Evolutionary conservation across 495 filamentous ascomycete genomes (phyloP).

Genomic region (Elaphomyces granulatus): DNA sequence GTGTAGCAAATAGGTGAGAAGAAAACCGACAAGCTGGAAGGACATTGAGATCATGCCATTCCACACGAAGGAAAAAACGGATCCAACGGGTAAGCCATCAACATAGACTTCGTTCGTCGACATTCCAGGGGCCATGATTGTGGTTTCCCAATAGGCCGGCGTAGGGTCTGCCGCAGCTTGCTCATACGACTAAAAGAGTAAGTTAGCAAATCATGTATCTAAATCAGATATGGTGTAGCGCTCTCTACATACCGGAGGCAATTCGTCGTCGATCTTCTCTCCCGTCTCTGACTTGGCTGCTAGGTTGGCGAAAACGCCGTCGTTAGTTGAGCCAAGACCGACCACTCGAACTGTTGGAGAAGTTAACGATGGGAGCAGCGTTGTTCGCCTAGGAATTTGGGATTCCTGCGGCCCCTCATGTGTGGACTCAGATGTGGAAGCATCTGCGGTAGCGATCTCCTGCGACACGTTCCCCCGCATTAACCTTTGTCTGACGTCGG

Average conservation of each 20-base stretch:
- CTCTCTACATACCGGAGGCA: conserved; percentile 87
- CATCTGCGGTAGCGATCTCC: conserved; percentile 7
- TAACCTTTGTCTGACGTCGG: conserved; percentile 72
- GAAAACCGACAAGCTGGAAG: conserved; percentile 94
- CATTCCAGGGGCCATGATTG: conserved; percentile 81
- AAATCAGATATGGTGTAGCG: neutral
- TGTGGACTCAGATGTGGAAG: conserved; percentile 28
- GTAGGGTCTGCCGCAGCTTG: conserved; percentile 94
- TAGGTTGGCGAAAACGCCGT: conserved; percentile 94
- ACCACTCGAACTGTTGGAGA: conserved; percentile 36
- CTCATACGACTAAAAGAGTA: conserved; percentile 66
- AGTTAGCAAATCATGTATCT: conserved; percentile 25
- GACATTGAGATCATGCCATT: conserved; percentile 98
- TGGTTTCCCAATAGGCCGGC: conserved; percentile 98
- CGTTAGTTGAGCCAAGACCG: conserved; percentile 44
- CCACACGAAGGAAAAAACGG: conserved; percentile 92
- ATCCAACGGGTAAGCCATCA: conserved; percentile 90
- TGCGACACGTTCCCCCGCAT: conserved; percentile 52
- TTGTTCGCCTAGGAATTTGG: conserved; percentile 31
- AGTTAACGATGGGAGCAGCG: conserved; percentile 38
- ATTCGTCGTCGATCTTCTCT: conserved; percentile 69
- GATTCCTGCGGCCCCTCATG: conserved; percentile 13
- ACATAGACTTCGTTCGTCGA: conserved; percentile 87
- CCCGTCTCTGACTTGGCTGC: conserved; percentile 79
- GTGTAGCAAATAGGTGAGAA: conserved; percentile 94